phyloP scores from a whole-genome alignment of 495 filamentous ascomycete genomes.

The Penicillium lagena region DNA sequence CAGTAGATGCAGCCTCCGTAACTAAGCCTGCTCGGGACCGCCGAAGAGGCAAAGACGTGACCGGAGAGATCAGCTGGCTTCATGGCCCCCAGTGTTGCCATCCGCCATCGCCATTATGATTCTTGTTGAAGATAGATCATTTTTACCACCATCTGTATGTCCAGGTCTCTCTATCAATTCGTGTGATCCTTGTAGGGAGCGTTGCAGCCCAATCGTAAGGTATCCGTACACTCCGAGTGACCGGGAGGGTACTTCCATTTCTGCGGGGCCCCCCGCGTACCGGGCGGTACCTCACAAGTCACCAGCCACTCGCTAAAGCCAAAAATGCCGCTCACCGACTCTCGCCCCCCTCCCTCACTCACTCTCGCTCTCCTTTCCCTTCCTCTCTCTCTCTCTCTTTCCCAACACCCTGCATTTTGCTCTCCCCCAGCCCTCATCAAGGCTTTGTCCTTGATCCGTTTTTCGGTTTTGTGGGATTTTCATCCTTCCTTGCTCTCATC shows the following conservation, averaged over 20 bases:
- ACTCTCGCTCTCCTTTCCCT: constrained; percentile 12
- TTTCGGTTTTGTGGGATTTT: constrained; percentile 5
- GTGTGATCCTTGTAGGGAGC: background rate
- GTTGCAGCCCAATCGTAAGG: constrained; percentile 6
- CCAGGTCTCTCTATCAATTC: background rate
- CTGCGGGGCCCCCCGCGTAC: background rate
- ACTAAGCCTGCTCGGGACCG: no score
- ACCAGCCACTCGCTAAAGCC: constrained; percentile 12
- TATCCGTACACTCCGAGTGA: background rate
- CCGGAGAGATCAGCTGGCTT: background rate
- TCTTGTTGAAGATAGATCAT: no score
- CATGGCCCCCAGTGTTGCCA: no score
- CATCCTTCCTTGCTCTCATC: constrained; percentile 7
- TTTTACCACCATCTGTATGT: no score
- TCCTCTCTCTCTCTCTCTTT: constrained; percentile 3
- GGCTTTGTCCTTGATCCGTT: constrained; percentile 32
- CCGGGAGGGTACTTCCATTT: constrained; percentile 1
- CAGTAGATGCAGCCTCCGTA: no score
- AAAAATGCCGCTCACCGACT: constrained; percentile 27
- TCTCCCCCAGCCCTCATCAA: constrained; percentile 20
- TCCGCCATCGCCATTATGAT: no score
- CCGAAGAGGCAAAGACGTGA: no score
- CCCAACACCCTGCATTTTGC: constrained; percentile 7
- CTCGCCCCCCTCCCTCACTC: constrained; percentile 10
- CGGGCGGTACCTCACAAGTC: constrained; percentile 8